Evolutionary conservation across 2,329 filamentous ascomycete genomes (phyloP), one percentile per base, ranked within the genome.

Genomic region (Fusarium newnesense): DNA sequence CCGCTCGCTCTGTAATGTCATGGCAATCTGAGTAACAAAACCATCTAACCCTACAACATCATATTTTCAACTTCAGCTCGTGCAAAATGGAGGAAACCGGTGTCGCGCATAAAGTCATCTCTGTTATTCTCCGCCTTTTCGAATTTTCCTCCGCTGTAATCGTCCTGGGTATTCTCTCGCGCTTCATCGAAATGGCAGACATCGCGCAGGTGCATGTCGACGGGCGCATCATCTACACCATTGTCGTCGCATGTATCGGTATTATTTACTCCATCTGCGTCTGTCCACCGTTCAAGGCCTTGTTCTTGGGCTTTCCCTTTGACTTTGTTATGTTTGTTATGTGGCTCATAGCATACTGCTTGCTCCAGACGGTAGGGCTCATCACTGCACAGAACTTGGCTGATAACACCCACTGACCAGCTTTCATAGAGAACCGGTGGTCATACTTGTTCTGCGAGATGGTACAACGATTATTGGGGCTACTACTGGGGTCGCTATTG

Each of bases 291-390:
- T 64, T 64, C 10, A 64, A 53, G 18, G 8, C 13, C 4, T 4
- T 64, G n/a, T 64, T 64, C 18, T 18, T 64, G 4, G 24, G 62
- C 2, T 64, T 64, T 9, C 46, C 62, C 1, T 52, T 64, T 24
- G 58, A 64, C 32, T 64, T 64, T 34, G 13, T 53, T 7, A 8
- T 64, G 32, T 63, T 64, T 63, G 18, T 63, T 7, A 63, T 64
- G 44, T 64, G 58, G 62, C 62, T 64, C 19, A 26, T 64, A 7
- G 62, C 62, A 34, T 64, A 64, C 36, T 64, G 62, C 18, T 28
- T 64, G n/a, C 58, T 64, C 9, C 44, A 64, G 26, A 63, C 62
- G 9, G 58, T 64, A 44, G 7, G 15, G 3, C n/a, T 4, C 21
- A 19, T 10, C 24, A 0, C 10, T 5, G 7, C 4, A 7, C 9